phyloP scores from a whole-genome alignment of 352 stramenopile species.

The Globisporangium barbulae region DNA sequence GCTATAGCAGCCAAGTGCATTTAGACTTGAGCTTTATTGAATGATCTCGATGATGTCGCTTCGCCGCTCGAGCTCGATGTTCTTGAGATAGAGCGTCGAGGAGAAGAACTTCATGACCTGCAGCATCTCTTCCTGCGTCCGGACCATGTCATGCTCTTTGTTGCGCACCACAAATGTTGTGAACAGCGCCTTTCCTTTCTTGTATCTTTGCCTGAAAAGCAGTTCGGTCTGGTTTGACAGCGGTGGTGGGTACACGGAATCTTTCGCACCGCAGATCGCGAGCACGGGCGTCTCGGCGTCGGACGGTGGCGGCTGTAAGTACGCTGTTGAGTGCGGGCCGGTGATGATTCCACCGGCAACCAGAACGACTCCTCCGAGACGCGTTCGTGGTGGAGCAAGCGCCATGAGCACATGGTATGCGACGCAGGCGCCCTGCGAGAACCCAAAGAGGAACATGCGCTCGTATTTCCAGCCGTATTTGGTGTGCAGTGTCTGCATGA shows the following conservation, averaged over 20 bases:
- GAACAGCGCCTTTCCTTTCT: slow-evolving; percentile 11
- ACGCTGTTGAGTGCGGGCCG: slow-evolving; percentile 25
- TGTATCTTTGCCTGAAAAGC: slow-evolving; percentile 27
- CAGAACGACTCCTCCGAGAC: slow-evolving; percentile 49
- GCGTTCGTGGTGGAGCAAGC: slow-evolving; percentile 13
- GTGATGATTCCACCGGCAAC: slow-evolving; percentile 41
- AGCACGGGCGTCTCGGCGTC: slow-evolving; percentile 42
- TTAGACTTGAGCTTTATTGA: not conserved
- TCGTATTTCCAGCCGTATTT: slow-evolving; percentile 47
- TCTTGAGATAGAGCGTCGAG: slow-evolving; percentile 39
- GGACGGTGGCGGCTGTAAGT: not conserved
- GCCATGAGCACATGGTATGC: slow-evolving; percentile 56
- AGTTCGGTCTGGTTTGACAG: slow-evolving; percentile 27
- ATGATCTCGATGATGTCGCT: slow-evolving; percentile 58
- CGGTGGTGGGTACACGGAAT: slow-evolving; percentile 36
- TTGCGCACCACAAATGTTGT: slow-evolving; percentile 14
- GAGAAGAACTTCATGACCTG: slow-evolving; percentile 64
- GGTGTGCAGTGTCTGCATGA: slow-evolving; percentile 44
- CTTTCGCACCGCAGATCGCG: slow-evolving; percentile 31
- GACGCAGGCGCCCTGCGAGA: slow-evolving; percentile 63
- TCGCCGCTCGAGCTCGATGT: slow-evolving; percentile 43
- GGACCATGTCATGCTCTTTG: slow-evolving; percentile 59
- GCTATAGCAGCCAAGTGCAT: not conserved
- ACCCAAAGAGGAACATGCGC: slow-evolving; percentile 59
- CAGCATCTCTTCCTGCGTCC: slow-evolving; percentile 45